A percentile compares a stretch with the other conserved stretches of the same genome.
Evolutionary conservation across 805 yeast species (phyloP).

Genomic region (Schwanniomyces occidentalis): DNA sequence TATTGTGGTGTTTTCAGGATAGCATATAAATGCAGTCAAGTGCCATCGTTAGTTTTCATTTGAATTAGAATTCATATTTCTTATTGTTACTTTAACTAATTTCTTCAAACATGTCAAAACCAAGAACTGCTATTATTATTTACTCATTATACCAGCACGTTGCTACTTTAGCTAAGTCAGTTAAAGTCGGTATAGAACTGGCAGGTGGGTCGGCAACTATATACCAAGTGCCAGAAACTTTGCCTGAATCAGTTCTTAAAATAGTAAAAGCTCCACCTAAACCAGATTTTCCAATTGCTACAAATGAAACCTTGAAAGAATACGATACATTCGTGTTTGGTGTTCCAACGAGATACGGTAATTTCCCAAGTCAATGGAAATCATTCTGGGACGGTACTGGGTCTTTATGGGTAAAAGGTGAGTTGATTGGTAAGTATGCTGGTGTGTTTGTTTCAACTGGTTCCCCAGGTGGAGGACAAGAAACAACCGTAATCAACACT

Average conservation of each 20-base stretch:
- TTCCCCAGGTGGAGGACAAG: slow-evolving; percentile 79
- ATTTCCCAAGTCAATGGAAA: slow-evolving; percentile 75
- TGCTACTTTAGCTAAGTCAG: slow-evolving; percentile 58
- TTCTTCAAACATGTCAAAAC: slow-evolving; percentile 11
- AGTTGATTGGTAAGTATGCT: slow-evolving; percentile 69
- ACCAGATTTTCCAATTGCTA: slow-evolving; percentile 54
- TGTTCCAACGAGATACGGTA: slow-evolving; percentile 79
- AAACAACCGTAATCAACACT: slow-evolving; percentile 59
- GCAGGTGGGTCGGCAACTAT: slow-evolving; percentile 64
- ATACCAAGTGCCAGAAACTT: slow-evolving; percentile 46
- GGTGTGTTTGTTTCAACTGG: slow-evolving; percentile 76
- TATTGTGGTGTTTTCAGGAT: no score
- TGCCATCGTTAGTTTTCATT: no score
- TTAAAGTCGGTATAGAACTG: slow-evolving; percentile 61
- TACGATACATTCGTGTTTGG: slow-evolving; percentile 82
- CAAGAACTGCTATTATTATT: slow-evolving; percentile 32
- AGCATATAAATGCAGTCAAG: no score
- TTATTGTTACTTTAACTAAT: no score
- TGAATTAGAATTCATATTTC: no score
- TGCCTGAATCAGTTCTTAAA: slow-evolving; percentile 15
- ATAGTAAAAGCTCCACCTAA: slow-evolving; percentile 19
- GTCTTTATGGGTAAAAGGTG: slow-evolving; percentile 71
- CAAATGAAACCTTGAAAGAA: slow-evolving; percentile 52
- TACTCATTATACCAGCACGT: slow-evolving; percentile 79
- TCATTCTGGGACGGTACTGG: slow-evolving; percentile 82